Percentiles rank a stretch among this genome's conserved stretches.
Evolutionary conservation across 1,139 yeast genomes (phyloP).

Genomic region (Zygosaccharomyces sapae): DNA sequence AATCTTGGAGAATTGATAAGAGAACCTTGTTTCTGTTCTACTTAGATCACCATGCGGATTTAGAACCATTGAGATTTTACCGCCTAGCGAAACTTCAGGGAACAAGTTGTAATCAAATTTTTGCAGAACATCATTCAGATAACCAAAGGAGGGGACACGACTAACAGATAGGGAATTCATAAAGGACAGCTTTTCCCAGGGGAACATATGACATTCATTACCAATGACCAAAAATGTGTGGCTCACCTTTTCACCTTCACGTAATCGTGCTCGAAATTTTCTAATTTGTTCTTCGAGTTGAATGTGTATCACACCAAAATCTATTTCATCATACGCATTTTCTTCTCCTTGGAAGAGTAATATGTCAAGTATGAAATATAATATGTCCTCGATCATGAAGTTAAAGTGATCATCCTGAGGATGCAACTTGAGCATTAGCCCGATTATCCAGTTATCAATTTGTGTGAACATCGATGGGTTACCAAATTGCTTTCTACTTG

Average conservation of each 20-base stretch:
- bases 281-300: conserved; percentile 48
- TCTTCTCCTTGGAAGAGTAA: conserved; percentile 60
- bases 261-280: conserved; percentile 29
- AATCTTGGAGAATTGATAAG: conserved; percentile 40
- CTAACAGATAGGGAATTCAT: conserved; percentile 56
- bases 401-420: conserved; percentile 34
- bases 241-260: conserved; percentile 24
- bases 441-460: conserved; percentile 49
- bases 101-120: conserved; percentile 19
- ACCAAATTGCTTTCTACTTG: conserved; percentile 37
- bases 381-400: conserved; percentile 56
- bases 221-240: conserved; percentile 73
- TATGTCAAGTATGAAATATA: conserved; percentile 58
- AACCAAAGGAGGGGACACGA: conserved; percentile 65
- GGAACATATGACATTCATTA: conserved; percentile 58
- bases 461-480: conserved; percentile 34
- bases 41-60: conserved; percentile 79
- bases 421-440: conserved; percentile 50
- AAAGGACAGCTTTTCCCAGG: conserved; percentile 81
- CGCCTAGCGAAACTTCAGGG: conserved; percentile 15
- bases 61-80: conserved; percentile 45
- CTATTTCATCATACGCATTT: conserved; percentile 61
- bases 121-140: conserved; percentile 45
- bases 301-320: conserved; percentile 51
- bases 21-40: conserved; percentile 63